Conservation (phyloP, 2,329 filamentous ascomycete genomes). For the Colletotrichum zoysiae region DNA sequence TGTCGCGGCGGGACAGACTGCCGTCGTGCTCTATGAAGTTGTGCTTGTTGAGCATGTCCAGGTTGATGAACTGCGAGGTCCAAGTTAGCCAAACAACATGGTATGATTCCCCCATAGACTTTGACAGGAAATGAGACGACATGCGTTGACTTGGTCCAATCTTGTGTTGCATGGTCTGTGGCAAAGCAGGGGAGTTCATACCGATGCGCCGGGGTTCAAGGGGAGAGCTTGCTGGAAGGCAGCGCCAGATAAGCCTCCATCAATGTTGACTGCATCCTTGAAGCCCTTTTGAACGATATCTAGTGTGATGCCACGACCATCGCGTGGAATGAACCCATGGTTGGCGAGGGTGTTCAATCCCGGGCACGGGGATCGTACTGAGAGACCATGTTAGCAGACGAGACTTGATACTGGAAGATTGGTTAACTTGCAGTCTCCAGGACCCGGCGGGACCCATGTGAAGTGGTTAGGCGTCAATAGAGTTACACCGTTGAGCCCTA, state of each 20-base stretch:
- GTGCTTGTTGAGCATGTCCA: constrained; percentile 59
- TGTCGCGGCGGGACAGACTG: constrained; percentile 61
- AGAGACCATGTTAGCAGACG: background rate
- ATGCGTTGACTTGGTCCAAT: background rate
- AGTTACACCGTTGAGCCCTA: background rate
- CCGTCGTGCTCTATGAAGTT: constrained; percentile 64
- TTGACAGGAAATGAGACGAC: background rate
- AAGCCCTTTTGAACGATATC: constrained; percentile 55
- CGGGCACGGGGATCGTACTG: constrained; percentile 60
- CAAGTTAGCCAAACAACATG: constrained; percentile 38
- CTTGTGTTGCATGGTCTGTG: constrained; percentile 31
- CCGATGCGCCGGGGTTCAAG: constrained; percentile 56
- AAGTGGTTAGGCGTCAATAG: constrained; percentile 11
- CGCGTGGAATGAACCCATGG: constrained; percentile 61
- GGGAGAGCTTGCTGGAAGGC: constrained; percentile 58
- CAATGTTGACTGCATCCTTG: constrained; percentile 57
- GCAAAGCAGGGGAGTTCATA: constrained; percentile 47
- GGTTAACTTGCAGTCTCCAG: background rate
- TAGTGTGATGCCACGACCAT: constrained; percentile 57
- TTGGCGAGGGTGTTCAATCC: constrained; percentile 66
- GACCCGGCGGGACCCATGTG: constrained; percentile 9
- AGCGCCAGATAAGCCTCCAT: constrained; percentile 51
- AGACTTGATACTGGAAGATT: accelerated
- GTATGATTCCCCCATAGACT: background rate
- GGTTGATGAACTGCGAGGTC: constrained; percentile 2